phyloP scores from a whole-genome alignment of 495 filamentous ascomycete genomes.

The Podospora comata region DNA sequence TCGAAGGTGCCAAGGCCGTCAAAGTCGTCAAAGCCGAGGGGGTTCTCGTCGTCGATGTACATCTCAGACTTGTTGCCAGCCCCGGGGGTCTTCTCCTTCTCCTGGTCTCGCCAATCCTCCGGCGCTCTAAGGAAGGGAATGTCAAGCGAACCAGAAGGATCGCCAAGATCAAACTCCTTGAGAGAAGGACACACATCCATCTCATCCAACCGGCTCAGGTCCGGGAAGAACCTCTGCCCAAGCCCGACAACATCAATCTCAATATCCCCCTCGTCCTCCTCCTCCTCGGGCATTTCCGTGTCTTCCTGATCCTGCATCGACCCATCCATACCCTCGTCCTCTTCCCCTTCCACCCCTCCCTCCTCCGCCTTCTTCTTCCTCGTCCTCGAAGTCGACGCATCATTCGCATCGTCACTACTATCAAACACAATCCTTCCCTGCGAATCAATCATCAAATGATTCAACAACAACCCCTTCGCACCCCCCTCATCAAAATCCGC shows the following conservation, averaged over 20 bases:
- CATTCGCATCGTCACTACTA: conserved; percentile 86
- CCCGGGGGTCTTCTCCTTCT: conserved; percentile 51
- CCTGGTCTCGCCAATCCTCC: conserved; percentile 76
- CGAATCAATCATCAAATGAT: conserved; percentile 90
- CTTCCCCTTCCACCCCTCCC: conserved; percentile 48
- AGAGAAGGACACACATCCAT: conserved; percentile 95
- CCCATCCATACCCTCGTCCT: conserved; percentile 46
- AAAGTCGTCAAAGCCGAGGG: conserved; percentile 76
- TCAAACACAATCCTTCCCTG: conserved; percentile 95
- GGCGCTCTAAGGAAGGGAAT: conserved; percentile 88
- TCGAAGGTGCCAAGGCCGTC: conserved; percentile 77
- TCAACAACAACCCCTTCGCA: conserved; percentile 90
- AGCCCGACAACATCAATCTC: conserved; percentile 77
- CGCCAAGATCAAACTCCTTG: conserved; percentile 86
- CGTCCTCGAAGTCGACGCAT: conserved; percentile 45
- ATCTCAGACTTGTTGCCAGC: conserved; percentile 68
- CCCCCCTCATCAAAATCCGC: conserved; percentile 98
- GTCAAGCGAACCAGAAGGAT: conserved; percentile 76
- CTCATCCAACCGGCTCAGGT: conserved; percentile 68
- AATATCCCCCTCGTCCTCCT: conserved; percentile 45
- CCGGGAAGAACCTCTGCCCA: conserved; percentile 79
- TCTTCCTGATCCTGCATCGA: conserved; percentile 21
- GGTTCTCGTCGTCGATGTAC: conserved; percentile 79
- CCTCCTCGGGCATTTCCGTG: conserved; percentile 33
- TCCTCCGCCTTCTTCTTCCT: conserved; percentile 44